Evolutionary conservation across 768 basidiomycete species (phyloP), one percentile per base, ranked within the genome.

Genomic region (Phanerochaete sordida): DNA sequence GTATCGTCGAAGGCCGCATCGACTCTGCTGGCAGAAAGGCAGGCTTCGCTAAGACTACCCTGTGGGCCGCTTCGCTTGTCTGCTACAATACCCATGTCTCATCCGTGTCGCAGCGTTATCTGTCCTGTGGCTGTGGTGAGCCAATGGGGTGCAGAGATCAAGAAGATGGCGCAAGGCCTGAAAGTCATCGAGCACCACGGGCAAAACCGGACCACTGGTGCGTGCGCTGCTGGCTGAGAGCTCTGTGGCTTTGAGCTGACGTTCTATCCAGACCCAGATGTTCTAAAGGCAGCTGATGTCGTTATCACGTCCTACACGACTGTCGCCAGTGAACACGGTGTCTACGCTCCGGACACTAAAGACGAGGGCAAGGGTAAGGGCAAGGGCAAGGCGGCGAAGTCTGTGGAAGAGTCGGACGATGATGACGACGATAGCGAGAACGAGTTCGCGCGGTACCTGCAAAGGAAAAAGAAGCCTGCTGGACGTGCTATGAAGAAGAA

Each of bases 91-190:
- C 54, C 27, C 24, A 39, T 53, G 21, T 3, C 37, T 35, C 24
- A 57, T 13, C 53, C 51, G n/a, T 46, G 26, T 43, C 44, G 15
- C 64, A 95, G 96, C 19, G 90, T 98, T 37, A 77, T 98, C 30
- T 91, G 90, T 54, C 96, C 96, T 2, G 80, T 97, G 13, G 84
- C 91, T 15, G 84, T 99, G 13, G 86, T 97, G 56, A 82, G 83
- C 13, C 97, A 99, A 72, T 99, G 96, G 96, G 87, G 87, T 11
- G 78, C 83, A 8, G 96, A 99, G 71, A 85, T 94, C 48, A 72
- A 81, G 55, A 91, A 87, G 65, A 86, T 89, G 77, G 84, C 85
- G 0, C 77, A 79, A 2, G 78, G 78, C 1, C 75, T 96, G 6
- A 81, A 77, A 0, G 93, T 96, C 3, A 72, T 87, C 15, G 85